Percentiles rank a stretch among this genome's conserved stretches.
These are phyloP conservation scores for Leucosporidium yakuticum DNA, from an alignment of 768 basidiomycete species.

Conservation along the genomic window DNA sequence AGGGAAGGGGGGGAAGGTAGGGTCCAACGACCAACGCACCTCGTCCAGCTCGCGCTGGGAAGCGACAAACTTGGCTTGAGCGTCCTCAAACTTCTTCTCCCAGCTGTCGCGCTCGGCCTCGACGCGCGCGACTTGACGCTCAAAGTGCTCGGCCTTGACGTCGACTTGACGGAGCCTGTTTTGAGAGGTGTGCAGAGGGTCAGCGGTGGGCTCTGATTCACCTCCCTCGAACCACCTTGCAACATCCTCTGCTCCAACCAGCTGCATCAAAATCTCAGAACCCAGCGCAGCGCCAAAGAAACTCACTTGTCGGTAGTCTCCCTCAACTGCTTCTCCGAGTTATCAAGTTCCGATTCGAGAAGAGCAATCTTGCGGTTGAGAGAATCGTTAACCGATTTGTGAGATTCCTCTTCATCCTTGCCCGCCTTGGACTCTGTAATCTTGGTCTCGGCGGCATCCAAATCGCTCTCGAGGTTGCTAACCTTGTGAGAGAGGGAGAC, in stretches of 20 bases:
- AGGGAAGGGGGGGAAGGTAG: neutral
- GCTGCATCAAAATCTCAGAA: neutral
- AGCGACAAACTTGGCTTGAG: conserved; percentile 59
- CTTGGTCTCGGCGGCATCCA: conserved; percentile 65
- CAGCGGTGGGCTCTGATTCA: no score
- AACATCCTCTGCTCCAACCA: neutral
- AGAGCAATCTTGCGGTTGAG: conserved; percentile 78
- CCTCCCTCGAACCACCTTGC: neutral
- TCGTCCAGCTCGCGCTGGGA: conserved; percentile 79
- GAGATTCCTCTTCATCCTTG: conserved; percentile 62
- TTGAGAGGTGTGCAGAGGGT: neutral
- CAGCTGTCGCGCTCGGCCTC: conserved; percentile 87
- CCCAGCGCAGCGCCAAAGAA: neutral
- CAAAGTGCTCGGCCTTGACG: conserved; percentile 97
- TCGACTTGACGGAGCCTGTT: conserved; percentile 86
- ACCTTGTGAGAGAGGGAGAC: conserved; percentile 70
- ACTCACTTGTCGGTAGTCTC: conserved; percentile 94
- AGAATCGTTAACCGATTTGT: conserved; percentile 65
- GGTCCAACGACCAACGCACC: conserved; percentile 44
- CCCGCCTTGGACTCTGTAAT: conserved; percentile 61
- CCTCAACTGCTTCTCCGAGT: conserved; percentile 91
- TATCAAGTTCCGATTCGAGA: conserved; percentile 64
- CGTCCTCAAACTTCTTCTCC: conserved; percentile 94
- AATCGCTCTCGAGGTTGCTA: conserved; percentile 56
- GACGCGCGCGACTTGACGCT: conserved; percentile 74